Evolutionary conservation across 176 grass and related monocot species (phyloP).

Genomic region (Rhynchospora pubera): DNA sequence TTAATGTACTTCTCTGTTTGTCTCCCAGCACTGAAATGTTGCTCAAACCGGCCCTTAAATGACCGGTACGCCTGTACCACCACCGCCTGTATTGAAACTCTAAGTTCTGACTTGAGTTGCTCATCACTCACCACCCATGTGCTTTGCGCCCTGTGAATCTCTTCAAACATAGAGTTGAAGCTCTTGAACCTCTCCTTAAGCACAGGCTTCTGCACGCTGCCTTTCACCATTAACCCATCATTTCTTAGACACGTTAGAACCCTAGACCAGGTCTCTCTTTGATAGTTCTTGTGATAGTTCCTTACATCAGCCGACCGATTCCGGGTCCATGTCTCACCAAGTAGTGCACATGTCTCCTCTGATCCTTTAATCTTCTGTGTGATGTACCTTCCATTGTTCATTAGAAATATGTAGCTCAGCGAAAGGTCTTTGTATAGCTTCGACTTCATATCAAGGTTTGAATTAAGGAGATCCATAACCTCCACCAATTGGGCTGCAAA

Average conservation of each 20-base stretch:
- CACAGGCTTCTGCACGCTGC: slow-evolving; percentile 26
- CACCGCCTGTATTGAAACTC: slow-evolving; percentile 72
- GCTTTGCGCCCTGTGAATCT: slow-evolving; percentile 44
- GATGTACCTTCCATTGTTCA: slow-evolving; percentile 94
- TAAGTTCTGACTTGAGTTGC: slow-evolving; percentile 87
- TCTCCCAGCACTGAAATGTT: slow-evolving; percentile 51
- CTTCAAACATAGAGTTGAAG: slow-evolving; percentile 43
- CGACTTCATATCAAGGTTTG: slow-evolving; percentile 56
- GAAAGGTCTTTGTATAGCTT: slow-evolving; percentile 58
- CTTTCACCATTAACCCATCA: slow-evolving; percentile 48
- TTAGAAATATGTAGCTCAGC: slow-evolving; percentile 61
- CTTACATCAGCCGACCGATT: slow-evolving; percentile 66
- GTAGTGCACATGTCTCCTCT: slow-evolving; percentile 45
- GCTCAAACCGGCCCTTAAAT: slow-evolving; percentile 66
- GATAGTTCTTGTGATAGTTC: slow-evolving; percentile 97
- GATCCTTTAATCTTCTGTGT: slow-evolving; percentile 78
- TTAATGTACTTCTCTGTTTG: slow-evolving; percentile 87
- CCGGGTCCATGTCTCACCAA: slow-evolving; percentile 63
- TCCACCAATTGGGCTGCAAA: slow-evolving; percentile 62
- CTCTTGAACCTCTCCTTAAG: slow-evolving; percentile 45
- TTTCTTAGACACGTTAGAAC: slow-evolving; percentile 52
- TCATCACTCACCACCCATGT: slow-evolving; percentile 56
- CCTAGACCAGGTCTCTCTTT: slow-evolving; percentile 80
- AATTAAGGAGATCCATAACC: slow-evolving; percentile 76
- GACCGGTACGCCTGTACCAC: slow-evolving; percentile 81